Evolutionary conservation across 2,329 filamentous ascomycete species (phyloP), one percentile per base, ranked within the genome.

Genomic region (Uncinocarpus reesii): DNA sequence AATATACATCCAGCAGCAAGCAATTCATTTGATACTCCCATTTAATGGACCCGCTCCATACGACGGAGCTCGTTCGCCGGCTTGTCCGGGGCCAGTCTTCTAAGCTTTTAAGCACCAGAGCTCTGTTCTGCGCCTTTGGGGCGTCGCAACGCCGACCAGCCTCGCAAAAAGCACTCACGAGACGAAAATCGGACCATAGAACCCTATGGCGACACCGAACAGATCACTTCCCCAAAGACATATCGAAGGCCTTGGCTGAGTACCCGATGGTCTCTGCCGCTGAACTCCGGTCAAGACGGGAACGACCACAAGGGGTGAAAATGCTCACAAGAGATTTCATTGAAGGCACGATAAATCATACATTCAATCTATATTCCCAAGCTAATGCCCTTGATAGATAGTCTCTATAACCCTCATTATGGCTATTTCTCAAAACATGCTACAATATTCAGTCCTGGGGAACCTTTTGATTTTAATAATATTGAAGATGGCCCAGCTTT

Each of bases 321-420:
- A 98, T 98, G 92, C 71, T 95, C 61, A 85, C 93, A 63, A 79
- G 93, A 56, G 93, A 98, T 73, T 98, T 98, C 62, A 92, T 98
- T 62, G 92, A 98, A 66, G 89, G 85, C 88, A 62, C 56, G 65
- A 40, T n/a, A 45, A 29, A 7, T 15, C 23, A 20, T 18, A 23
- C 8, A 36, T 29, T 11, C 16, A 21, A 18, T 18, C n/a, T 26
- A 24, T 16, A 31, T 40, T 42, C 32, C 31, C 16, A 28, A 15
- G 28, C 32, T 42, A 11, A 29, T 52, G 21, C 10, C 42, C 7
- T 34, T 20, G 53, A 26, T 58, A 93, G 89, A 95, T 70, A 92
- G 86, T 62, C 71, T 95, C 11, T 96, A 96, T 65, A 95, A 96
- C 62, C 88, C 88, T 0, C 76, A 86, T 57, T 96, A 95, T 62